phyloP scores from a whole-genome alignment of 2,329 filamentous ascomycete genomes.

The Incumbomyces lentus region DNA sequence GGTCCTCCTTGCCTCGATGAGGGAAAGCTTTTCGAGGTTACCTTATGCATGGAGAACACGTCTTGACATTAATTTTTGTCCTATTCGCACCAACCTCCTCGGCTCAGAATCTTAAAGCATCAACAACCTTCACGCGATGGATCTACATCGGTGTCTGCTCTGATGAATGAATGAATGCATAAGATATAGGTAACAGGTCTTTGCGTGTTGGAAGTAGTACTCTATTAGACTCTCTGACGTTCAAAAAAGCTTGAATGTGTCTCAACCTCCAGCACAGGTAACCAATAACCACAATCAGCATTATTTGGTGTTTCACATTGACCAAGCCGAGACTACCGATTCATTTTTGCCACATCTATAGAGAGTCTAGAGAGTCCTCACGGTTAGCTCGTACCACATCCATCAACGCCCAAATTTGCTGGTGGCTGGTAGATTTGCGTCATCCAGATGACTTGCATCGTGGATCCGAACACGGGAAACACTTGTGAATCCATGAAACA shows the following conservation, averaged over 20 bases:
- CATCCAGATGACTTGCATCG: constrained; percentile 4
- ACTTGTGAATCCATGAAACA: too few species aligned
- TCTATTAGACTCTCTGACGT: not conserved
- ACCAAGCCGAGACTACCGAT: constrained; percentile 5
- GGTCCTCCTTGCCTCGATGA: constrained; percentile 1
- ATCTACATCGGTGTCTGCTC: too few species aligned
- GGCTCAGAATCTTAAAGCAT: too few species aligned
- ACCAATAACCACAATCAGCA: not conserved
- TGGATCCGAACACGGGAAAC: not conserved
- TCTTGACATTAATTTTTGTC: too few species aligned
- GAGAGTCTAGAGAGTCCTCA: not conserved
- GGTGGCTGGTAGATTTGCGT: constrained; percentile 6
- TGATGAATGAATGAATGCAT: too few species aligned
- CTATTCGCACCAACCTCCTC: too few species aligned
- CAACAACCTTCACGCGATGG: too few species aligned
- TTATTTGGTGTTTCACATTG: constrained; percentile 6
- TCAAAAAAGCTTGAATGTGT: not conserved
- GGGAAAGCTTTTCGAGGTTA: too few species aligned
- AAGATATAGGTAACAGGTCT: too few species aligned
- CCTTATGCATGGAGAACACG: too few species aligned
- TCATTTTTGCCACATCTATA: constrained; percentile 4
- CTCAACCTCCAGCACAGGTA: constrained; percentile 3
- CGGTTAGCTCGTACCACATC: constrained; percentile 1
- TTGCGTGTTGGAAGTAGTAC: too few species aligned
- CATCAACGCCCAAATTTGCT: not conserved